Conservation (phyloP, 805 yeast genomes). For the Tetrapisispora iriomotensis region DNA sequence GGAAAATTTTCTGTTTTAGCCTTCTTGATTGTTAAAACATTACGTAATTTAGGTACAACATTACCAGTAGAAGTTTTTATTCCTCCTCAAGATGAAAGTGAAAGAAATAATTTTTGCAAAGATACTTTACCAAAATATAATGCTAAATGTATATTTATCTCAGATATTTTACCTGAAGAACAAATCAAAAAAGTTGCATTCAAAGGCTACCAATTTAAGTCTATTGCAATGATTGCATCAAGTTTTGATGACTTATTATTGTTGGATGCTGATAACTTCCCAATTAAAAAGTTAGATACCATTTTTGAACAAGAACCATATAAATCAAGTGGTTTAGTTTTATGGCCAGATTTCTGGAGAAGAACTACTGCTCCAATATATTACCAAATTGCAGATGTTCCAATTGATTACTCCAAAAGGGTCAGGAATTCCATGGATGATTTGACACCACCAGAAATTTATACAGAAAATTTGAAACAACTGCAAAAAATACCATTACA, state of each 20-base stretch:
- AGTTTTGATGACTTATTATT: conserved; percentile 64
- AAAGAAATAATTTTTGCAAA: conserved; percentile 50
- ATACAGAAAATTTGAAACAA: conserved; percentile 16
- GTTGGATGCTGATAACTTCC: conserved; percentile 70
- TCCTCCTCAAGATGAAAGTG: conserved; percentile 57
- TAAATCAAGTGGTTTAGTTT: conserved; percentile 38
- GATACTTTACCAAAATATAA: conserved; percentile 46
- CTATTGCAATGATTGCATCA: conserved; percentile 62
- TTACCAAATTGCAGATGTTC: conserved; percentile 59
- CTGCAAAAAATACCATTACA: conserved; percentile 38
- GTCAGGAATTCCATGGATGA: conserved; percentile 32
- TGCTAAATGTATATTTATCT: conserved; percentile 51
- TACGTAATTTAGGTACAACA: conserved; percentile 47
- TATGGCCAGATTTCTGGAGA: conserved; percentile 90
- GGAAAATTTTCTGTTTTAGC: conserved; percentile 69
- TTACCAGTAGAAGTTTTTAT: conserved; percentile 72
- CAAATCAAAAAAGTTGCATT: conserved; percentile 36
- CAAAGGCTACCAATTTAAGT: conserved; percentile 59
- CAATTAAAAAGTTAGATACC: conserved; percentile 53
- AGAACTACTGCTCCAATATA: conserved; percentile 70
- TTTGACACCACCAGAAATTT: conserved; percentile 28
- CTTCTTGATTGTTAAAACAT: conserved; percentile 49
- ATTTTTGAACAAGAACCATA: conserved; percentile 55
- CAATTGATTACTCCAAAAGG: conserved; percentile 34
- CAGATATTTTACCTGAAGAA: conserved; percentile 42